A percentile compares a stretch with the other conserved stretches of the same genome.
phyloP scores from a whole-genome alignment of 1,284 basidiomycete genomes.

The Fomitopsis schrenkii region DNA sequence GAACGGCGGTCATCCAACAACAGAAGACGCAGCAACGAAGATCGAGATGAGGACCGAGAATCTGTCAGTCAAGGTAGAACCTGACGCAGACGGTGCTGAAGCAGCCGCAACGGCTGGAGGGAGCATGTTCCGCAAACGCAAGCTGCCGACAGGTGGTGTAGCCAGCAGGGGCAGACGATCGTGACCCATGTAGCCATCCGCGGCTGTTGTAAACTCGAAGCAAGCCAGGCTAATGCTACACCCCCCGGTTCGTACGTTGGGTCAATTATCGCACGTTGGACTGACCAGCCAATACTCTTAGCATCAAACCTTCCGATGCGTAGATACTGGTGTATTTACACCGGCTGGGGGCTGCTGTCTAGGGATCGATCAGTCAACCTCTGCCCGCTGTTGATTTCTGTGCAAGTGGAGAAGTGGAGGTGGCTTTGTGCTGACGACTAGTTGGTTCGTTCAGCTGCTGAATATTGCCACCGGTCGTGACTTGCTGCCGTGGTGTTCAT shows the following conservation, averaged over 20 bases:
- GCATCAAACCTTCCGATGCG: too few species aligned
- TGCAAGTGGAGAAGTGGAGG: too few species aligned
- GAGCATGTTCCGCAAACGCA: slow-evolving; percentile 42
- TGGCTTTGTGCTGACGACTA: too few species aligned
- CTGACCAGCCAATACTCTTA: too few species aligned
- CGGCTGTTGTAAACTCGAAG: background rate
- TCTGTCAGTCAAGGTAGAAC: slow-evolving; percentile 8
- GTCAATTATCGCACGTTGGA: background rate
- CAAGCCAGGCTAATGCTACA: background rate
- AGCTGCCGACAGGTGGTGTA: slow-evolving; percentile 28
- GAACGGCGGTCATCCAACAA: background rate
- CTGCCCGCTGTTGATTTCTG: too few species aligned
- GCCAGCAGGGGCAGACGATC: slow-evolving; percentile 27
- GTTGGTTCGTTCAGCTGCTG: too few species aligned
- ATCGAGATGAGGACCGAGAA: slow-evolving; percentile 16
- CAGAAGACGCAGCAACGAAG: slow-evolving; percentile 1
- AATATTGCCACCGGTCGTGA: too few species aligned
- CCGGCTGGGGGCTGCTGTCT: too few species aligned
- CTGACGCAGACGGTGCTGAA: slow-evolving; percentile 3
- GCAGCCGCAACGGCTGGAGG: slow-evolving; percentile 20
- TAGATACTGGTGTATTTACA: too few species aligned
- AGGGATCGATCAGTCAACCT: too few species aligned
- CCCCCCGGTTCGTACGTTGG: background rate
- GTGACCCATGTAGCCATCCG: background rate
- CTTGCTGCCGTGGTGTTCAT: too few species aligned